Evolutionary conservation across 129 eudicot species (phyloP), one percentile per base, ranked within the genome.

Genomic region (Smallanthus sonchifolius): DNA sequence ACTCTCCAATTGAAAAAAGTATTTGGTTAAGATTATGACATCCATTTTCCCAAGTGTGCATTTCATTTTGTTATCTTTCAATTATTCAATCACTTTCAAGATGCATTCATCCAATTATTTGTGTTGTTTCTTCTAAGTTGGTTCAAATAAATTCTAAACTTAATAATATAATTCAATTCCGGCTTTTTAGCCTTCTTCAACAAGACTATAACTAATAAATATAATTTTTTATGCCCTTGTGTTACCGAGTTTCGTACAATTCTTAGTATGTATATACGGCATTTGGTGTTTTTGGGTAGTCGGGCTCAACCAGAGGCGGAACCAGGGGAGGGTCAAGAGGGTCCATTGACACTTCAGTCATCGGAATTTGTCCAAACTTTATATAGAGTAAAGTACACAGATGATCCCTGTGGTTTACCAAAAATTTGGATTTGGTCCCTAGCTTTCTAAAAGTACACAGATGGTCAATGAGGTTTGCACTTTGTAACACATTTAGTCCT

Each of bases 21-120:
- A 71, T 51, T 68, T 36, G 28, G 24, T 73, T 44, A 28, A 67
- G 83, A 82, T 67, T 73, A 67, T 73, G 86, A 82, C 83, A 57
- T 73, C 79, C 77, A 82, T 74, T 67, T 61, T 65, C 79, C 72
- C 75, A 76, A 56, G 80, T 28, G 68, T 68, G 62, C 67, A 67
- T 59, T 52, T 65, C 67, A 66, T 67, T 76, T 76, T 52, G 80
- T 56, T 32, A 76, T 55, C 68, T 67, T 56, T 67, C 68, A 76
- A 54, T 76, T 56, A 55, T 55, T 64, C 44, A 76, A 67, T 67
- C 80, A 54, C 80, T 67, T 76, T 67, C 34, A 76, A 15, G 5
- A 51, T 72, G 67, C 77, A n/a, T 52, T 55, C 45, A 54, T 44
- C 68, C 52, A 54, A 73, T 34, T 67, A 73, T 79, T 11, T 52